A percentile compares a stretch with the other conserved stretches of the same genome.
Conservation (phyloP, 2,329 filamentous ascomycete species). For the Pseudogymnoascus pannorum region DNA sequence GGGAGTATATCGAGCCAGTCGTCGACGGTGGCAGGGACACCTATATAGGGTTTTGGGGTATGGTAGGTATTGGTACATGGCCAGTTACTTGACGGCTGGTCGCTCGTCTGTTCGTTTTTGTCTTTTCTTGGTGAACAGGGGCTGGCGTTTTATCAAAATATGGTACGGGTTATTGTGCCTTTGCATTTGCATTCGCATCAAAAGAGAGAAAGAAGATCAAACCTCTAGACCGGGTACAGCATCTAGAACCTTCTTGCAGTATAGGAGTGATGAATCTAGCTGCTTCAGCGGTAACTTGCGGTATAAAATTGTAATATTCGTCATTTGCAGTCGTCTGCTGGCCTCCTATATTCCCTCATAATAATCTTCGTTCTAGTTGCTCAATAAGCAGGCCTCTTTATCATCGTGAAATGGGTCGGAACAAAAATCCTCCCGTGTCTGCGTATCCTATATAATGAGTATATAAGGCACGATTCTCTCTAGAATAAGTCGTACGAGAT, state of each 20-base stretch:
- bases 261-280: not conserved
- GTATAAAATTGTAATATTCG: not conserved
- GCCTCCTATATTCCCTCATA: not conserved
- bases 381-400: too few relatives aligned
- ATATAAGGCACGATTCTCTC: too few relatives aligned
- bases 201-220: not conserved
- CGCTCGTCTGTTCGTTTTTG: not conserved
- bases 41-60: not conserved
- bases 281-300: not conserved
- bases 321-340: not conserved
- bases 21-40: not conserved
- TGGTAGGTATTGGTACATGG: not conserved
- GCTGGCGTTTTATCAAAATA: not conserved
- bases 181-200: not conserved
- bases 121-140: not conserved
- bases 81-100: not conserved
- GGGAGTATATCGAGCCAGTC: not conserved
- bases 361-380: too few relatives aligned
- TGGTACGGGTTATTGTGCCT: conserved; percentile 5
- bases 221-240: not conserved
- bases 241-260: not conserved
- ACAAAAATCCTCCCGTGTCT: too few relatives aligned
- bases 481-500: not conserved
- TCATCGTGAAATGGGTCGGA: too few relatives aligned
- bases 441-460: too few relatives aligned